Evolutionary conservation across 495 filamentous ascomycete genomes (phyloP), one percentile per base, ranked within the genome.

Genomic region (Aspergillus campestris): DNA sequence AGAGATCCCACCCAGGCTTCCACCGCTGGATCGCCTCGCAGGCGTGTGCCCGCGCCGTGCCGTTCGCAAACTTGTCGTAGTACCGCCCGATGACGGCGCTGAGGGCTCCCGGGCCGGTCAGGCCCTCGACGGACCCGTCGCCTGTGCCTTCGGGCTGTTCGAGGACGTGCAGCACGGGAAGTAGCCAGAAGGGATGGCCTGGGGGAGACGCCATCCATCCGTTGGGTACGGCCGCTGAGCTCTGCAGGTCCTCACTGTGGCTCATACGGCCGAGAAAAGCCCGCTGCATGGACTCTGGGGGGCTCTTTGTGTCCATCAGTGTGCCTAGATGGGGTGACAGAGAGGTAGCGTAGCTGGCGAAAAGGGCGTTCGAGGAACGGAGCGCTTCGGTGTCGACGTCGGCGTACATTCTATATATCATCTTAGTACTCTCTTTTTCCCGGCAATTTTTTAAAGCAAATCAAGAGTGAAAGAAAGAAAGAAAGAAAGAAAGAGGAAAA

Each of bases 131-230:
- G 10, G 47, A 53, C 14, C 54, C 47, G 31, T 57, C 54, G 18
- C 47, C 54, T 31, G 31, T 45, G 8, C 48, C 43, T 2, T 57
- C 42, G 3, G 54, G 50, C 41, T 52, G 48, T 32, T 57, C 50
- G 7, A 57, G 27, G 5, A 57, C 50, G 12, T 41, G 32, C 11
- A 57, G 48, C 27, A 50, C 50, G 0, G 54, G 50, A 28, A 57
- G 42, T 3, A 57, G 50, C 54, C 54, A 57, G 50, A 57, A 57
- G 3, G 54, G 54, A n/a, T 57, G 54, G 44, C 54, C 54, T 0
- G 54, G 54, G 1, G 54, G 47, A 1, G 54, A 57, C 3, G 54
- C 54, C 54, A 57, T 57, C 54, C 54, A 57, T 28, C 54, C 54
- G 34, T 57, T 57, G 0, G 54, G 54, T n/a, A 57, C 41, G n/a